Evolutionary conservation across 2,329 filamentous ascomycete species (phyloP), one percentile per base, ranked within the genome.

Genomic region (Monilinia aucupariae): DNA sequence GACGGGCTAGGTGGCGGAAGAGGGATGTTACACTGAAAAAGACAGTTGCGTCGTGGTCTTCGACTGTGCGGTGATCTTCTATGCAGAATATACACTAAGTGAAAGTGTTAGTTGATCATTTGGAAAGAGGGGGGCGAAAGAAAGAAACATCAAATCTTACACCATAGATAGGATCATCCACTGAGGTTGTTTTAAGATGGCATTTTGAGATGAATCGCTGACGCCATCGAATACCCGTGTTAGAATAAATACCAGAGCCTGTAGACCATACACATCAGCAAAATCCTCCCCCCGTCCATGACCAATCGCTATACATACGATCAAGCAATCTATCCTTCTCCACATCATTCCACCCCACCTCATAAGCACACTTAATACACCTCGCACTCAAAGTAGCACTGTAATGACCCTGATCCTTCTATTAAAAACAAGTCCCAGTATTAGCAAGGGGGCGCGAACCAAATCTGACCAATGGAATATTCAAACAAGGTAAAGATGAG

Each of bases 31-130:
- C 68, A 2, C 71, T 71, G 61, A 73, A 74, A 65, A 74, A 74
- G 30, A 74, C 64, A 2, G 72, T 74, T 3, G 72, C 72, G 39
- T 74, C 72, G 43, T 73, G 70, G n/a, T 71, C 69, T 62, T 73
- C 71, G 17, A 72, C 64, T 12, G 71, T 74, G 39, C 64, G 67
- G 52, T 70, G 64, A 62, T 71, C 68, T 51, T 72, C 67, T 34
- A 73, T 67, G 61, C 72, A 74, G 61, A 73, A 74, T 41, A 72
- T 65, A 47, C 72, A 74, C 71, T 71, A 37, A 25, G 12, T 17
- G 8, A 34, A 13, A 4, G 20, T 65, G 20, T 64, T 54, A 43
- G 55, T 47, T 22, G 13, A 45, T 37, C 5, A 30, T 20, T 20
- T 20, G 25, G 9, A 5, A 1, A 34, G 6, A 22, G 22, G 2